A percentile compares a stretch with the other conserved stretches of the same genome.
Evolutionary conservation across 768 basidiomycete genomes (phyloP).

Genomic region (Hygrocybe coccinea): DNA sequence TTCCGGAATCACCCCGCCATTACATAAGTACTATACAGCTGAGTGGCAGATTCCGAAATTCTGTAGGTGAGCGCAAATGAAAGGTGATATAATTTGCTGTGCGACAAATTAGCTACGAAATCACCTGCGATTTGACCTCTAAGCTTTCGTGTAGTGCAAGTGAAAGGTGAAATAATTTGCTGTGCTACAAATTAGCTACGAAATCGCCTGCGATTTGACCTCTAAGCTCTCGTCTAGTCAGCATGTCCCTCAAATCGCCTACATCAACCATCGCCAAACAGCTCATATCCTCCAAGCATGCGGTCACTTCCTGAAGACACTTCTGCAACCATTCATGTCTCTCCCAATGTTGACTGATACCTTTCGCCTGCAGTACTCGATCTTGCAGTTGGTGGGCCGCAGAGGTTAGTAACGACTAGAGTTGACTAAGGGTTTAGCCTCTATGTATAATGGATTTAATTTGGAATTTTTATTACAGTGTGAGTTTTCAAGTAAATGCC

Average conservation of each 20-base stretch:
- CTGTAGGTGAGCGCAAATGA: no score
- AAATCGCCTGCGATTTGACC: neutral
- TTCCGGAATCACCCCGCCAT: no score
- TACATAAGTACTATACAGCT: neutral
- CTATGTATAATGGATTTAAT: no score
- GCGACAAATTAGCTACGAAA: neutral
- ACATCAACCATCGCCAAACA: neutral
- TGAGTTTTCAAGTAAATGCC: no score
- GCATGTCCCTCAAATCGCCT: neutral
- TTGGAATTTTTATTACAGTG: no score
- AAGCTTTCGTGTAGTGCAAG: neutral
- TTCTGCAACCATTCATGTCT: neutral
- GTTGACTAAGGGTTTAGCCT: no score
- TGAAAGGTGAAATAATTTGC: no score
- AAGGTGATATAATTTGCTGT: no score
- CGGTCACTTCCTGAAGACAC: neutral
- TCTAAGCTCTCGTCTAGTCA: neutral
- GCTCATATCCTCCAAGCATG: slow-evolving; percentile 1
- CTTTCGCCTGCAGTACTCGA: neutral
- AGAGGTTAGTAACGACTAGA: neutral
- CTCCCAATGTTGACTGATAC: neutral
- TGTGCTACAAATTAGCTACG: neutral
- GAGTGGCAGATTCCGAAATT: no score
- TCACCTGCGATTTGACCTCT: neutral
- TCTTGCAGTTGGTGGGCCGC: neutral